These are phyloP conservation scores for Sporothrix luriei DNA, from an alignment of 2,329 filamentous ascomycete genomes.

Conservation along the genomic window DNA sequence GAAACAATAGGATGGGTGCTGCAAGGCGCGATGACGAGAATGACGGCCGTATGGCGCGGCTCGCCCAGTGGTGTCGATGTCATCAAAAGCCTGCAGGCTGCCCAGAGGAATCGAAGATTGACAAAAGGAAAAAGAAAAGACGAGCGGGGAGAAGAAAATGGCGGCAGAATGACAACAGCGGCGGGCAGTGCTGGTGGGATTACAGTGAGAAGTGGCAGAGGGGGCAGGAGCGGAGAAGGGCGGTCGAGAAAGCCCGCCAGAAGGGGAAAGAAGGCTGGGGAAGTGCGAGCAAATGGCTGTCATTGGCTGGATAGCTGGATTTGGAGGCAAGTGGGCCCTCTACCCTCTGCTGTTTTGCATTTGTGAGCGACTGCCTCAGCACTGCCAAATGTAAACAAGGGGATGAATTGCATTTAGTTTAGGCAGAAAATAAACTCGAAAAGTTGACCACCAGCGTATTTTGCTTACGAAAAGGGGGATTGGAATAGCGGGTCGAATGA, in stretches of 20 bases:
- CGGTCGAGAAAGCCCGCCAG: conserved; percentile 29
- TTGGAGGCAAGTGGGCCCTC: background rate
- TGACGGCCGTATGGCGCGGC: conserved; percentile 31
- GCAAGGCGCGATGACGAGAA: conserved; percentile 29
- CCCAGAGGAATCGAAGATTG: conserved; percentile 5
- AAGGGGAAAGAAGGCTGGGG: conserved; percentile 35
- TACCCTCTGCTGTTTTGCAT: conserved; percentile 20
- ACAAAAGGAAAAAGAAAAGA: conserved; percentile 9
- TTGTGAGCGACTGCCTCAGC: conserved; percentile 25
- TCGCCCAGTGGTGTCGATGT: conserved; percentile 25
- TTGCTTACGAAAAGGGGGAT: background rate
- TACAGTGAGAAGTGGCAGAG: conserved; percentile 3
- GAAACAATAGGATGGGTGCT: background rate
- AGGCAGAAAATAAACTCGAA: conserved; percentile 1
- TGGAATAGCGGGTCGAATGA: conserved; percentile 1
- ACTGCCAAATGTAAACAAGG: background rate
- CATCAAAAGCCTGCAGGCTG: conserved; percentile 26
- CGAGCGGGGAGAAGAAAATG: background rate
- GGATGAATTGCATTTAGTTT: conserved; percentile 10
- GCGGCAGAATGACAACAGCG: conserved; percentile 18
- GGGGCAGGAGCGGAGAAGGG: conserved; percentile 18
- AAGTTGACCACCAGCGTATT: background rate
- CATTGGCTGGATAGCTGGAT: conserved; percentile 27
- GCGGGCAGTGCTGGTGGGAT: background rate
- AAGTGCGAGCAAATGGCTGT: conserved; percentile 24